These are phyloP conservation scores for Phytophthora ramorum DNA, from an alignment of 352 stramenopile genomes.

Conservation along the genomic window DNA sequence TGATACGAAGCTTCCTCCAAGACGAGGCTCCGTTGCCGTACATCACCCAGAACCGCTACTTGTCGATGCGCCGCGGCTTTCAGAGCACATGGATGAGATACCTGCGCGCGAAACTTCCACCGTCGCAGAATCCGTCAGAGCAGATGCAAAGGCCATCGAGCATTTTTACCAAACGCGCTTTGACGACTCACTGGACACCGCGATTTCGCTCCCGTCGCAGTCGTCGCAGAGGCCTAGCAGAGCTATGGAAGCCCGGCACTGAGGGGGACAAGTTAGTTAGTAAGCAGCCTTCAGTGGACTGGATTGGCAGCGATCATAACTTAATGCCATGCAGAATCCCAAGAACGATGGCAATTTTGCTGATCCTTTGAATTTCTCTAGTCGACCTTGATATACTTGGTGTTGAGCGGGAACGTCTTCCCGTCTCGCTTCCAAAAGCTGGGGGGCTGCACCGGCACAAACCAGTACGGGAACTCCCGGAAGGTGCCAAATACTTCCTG, in stretches of 20 bases:
- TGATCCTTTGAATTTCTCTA: constrained; percentile 41
- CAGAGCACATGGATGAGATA: not conserved
- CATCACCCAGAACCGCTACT: constrained; percentile 9
- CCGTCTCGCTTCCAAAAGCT: constrained; percentile 53
- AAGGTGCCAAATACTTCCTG: constrained; percentile 81
- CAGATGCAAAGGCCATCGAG: constrained; percentile 39
- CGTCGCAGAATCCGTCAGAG: constrained; percentile 3
- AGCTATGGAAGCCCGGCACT: constrained; percentile 13
- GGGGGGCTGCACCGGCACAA: constrained; percentile 69
- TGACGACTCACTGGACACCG: constrained; percentile 39
- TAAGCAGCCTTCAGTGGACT: no score
- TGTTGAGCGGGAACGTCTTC: constrained; percentile 62
- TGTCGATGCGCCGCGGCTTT: not conserved
- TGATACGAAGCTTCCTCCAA: constrained; percentile 5
- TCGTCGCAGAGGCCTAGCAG: constrained; percentile 9
- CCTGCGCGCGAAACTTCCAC: constrained; percentile 4
- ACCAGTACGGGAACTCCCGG: constrained; percentile 69
- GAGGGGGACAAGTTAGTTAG: not conserved
- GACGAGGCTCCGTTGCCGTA: constrained; percentile 6
- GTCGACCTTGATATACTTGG: constrained; percentile 56
- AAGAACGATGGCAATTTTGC: not conserved
- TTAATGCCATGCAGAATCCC: constrained; percentile 1
- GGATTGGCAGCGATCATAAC: no score
- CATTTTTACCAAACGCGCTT: constrained; percentile 75
- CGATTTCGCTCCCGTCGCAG: constrained; percentile 1